These are phyloP conservation scores for Sarocladium brachiariae DNA, from an alignment of 2,329 filamentous ascomycete species.

Conservation along the genomic window DNA sequence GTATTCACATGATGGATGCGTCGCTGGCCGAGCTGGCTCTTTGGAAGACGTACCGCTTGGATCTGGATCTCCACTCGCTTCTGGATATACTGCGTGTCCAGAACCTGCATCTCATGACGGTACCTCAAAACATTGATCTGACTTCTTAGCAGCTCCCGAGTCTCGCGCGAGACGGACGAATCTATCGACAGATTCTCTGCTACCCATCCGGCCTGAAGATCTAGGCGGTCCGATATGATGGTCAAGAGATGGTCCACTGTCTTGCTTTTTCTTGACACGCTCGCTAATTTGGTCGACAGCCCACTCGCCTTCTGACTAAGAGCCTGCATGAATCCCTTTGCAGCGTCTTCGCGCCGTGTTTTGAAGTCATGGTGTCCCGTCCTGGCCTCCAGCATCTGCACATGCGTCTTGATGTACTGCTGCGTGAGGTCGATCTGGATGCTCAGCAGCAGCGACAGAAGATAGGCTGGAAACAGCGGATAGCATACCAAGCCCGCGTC, in stretches of 20 bases:
- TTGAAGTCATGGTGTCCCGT: slow-evolving; percentile 29
- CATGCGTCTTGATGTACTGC: slow-evolving; percentile 22
- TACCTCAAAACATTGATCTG: slow-evolving; percentile 24
- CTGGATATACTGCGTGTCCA: slow-evolving; percentile 28
- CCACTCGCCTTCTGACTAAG: slow-evolving; percentile 32
- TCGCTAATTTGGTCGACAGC: slow-evolving; percentile 29
- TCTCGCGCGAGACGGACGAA: slow-evolving; percentile 11
- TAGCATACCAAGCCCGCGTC: slow-evolving; percentile 18
- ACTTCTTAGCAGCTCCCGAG: slow-evolving; percentile 17
- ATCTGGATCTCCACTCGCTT: slow-evolving; percentile 34
- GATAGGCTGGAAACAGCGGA: slow-evolving; percentile 29
- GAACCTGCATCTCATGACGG: slow-evolving; percentile 27
- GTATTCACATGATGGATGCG: too few relatives aligned
- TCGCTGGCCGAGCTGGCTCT: too few relatives aligned
- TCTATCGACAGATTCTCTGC: neutral
- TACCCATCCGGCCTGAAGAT: neutral
- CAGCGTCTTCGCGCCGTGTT: slow-evolving; percentile 32
- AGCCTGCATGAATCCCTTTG: slow-evolving; percentile 43
- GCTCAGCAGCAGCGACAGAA: slow-evolving; percentile 26
- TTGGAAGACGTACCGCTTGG: slow-evolving; percentile 29
- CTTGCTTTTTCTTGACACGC: slow-evolving; percentile 28
- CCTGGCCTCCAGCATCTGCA: slow-evolving; percentile 27
- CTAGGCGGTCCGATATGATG: slow-evolving; percentile 18
- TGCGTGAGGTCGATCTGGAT: slow-evolving; percentile 26
- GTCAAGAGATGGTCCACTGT: slow-evolving; percentile 26